A percentile compares a stretch with the other conserved stretches of the same genome.
Conservation (phyloP, 2,329 filamentous ascomycete genomes). For the Truncatella angustata region DNA sequence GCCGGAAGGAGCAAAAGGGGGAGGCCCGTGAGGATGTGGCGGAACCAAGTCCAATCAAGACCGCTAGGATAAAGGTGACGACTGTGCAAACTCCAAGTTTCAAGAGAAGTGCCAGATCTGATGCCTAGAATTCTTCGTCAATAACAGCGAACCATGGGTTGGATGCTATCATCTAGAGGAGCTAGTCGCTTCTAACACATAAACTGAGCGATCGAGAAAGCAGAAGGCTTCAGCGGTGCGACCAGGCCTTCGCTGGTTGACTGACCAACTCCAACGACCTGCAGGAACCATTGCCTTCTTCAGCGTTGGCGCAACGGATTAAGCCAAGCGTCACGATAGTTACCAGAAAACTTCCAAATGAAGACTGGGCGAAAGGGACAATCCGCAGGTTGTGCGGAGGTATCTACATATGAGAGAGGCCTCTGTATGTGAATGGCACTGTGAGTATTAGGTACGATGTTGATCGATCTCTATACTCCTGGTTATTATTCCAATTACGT, state of each 20-base stretch:
- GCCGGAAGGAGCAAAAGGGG: background rate
- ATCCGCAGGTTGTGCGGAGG: background rate
- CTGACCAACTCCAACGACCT: background rate
- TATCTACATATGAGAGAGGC: too few relatives aligned
- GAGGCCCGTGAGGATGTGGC: slow-evolving; percentile 5
- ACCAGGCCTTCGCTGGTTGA: background rate
- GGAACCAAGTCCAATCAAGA: slow-evolving; percentile 5
- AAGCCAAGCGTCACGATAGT: background rate
- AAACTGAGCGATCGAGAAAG: too few relatives aligned
- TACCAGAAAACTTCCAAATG: background rate
- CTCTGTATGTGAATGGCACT: too few relatives aligned
- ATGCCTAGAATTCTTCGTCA: background rate
- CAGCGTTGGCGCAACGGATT: background rate
- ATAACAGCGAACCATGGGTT: too few relatives aligned
- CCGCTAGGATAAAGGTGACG: slow-evolving; percentile 3
- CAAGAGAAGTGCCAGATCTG: background rate
- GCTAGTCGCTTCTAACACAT: too few relatives aligned
- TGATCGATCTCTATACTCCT: too few relatives aligned
- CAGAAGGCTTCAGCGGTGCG: too few relatives aligned
- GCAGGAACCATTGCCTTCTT: slow-evolving; percentile 1
- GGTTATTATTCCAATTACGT: too few relatives aligned
- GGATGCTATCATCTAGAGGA: too few relatives aligned
- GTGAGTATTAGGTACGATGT: too few relatives aligned
- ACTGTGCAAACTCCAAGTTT: background rate
- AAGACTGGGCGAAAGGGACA: slow-evolving; percentile 1